These are phyloP conservation scores for Adansonia madagascariensis DNA, from an alignment of 441 rosid species.

Conservation along the genomic window DNA sequence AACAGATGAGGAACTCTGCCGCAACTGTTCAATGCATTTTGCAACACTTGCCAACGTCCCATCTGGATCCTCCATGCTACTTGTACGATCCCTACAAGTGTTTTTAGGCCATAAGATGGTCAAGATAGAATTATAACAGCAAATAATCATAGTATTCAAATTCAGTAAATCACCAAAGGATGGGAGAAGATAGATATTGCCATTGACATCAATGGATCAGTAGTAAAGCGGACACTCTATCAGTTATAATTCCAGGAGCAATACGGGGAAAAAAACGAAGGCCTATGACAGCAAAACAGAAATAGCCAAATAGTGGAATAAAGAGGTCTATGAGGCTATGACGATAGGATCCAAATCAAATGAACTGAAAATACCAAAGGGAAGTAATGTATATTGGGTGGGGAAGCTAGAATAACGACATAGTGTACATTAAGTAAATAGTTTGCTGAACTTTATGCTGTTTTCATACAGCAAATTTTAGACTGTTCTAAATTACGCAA, in stretches of 20 bases:
- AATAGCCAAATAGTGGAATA: neutral
- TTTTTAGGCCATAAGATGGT: conserved; percentile 31
- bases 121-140: conserved; percentile 22
- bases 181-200: neutral
- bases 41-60: conserved; percentile 99
- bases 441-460: conserved; percentile 12
- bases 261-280: neutral
- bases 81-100: conserved; percentile 80
- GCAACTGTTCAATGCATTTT: conserved; percentile 97
- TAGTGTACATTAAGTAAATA: neutral
- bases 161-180: conserved; percentile 6
- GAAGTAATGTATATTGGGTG: conserved; percentile 5
- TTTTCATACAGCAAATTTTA: neutral
- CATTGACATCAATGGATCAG: neutral
- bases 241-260: conserved; percentile 16
- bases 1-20: conserved; percentile 83
- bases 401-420: conserved; percentile 11
- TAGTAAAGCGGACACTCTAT: neutral
- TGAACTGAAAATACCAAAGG: neutral
- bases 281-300: neutral
- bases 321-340: conserved; percentile 7
- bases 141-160: neutral
- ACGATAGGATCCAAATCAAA: neutral
- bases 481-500: neutral
- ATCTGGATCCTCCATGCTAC: conserved; percentile 99